phyloP scores from a whole-genome alignment of 139 green algal species.

The Closterium sp. region DNA sequence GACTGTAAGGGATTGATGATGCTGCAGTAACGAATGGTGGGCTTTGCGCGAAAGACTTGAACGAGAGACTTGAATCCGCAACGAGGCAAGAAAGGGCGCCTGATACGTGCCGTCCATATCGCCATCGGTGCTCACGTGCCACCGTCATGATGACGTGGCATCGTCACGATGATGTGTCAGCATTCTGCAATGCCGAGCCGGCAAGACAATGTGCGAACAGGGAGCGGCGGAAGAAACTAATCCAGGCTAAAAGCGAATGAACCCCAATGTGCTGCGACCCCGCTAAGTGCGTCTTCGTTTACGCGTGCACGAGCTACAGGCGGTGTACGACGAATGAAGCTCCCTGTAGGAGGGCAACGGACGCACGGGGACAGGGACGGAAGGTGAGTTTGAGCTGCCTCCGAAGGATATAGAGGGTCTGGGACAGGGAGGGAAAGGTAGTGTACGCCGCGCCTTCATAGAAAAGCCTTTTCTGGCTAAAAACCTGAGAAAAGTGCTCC shows the following conservation, averaged over 20 bases:
- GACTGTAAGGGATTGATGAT: neutral
- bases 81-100: too few species aligned
- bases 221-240: neutral
- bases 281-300: neutral
- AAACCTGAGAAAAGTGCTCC: too few species aligned
- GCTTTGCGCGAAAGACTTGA: neutral
- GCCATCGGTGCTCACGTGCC: neutral
- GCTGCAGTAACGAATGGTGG: neutral
- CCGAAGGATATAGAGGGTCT: too few species aligned
- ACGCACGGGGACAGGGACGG: neutral
- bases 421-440: too few species aligned
- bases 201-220: neutral
- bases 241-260: neutral
- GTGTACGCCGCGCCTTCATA: too few species aligned
- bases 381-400: too few species aligned
- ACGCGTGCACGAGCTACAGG: neutral
- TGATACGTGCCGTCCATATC: neutral
- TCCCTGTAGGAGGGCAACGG: neutral
- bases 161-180: neutral
- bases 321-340: neutral
- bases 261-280: neutral
- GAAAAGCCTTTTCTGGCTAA: too few species aligned
- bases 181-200: neutral
- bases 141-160: neutral
- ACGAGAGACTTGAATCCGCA: neutral